phyloP scores from a whole-genome alignment of 306 rosid genomes.

The Vachellia pachyceras region DNA sequence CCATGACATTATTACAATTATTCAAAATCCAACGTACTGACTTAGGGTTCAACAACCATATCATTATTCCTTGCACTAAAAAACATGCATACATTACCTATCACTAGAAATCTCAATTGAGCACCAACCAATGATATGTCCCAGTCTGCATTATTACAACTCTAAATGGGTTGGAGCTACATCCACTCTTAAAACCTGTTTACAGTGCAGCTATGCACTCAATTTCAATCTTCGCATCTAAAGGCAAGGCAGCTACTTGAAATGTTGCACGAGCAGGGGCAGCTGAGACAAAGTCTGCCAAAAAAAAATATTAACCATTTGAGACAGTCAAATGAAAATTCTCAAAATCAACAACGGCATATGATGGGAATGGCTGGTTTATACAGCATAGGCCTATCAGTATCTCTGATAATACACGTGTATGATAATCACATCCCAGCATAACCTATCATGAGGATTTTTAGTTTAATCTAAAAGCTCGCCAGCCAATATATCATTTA shows the following conservation, averaged over 20 bases:
- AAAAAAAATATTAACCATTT: conserved; percentile 29
- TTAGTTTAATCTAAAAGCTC: not conserved
- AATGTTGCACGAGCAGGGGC: conserved; percentile 92
- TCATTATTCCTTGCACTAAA: not conserved
- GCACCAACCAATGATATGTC: not conserved
- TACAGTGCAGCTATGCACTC: conserved; percentile 87
- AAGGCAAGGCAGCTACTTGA: conserved; percentile 90
- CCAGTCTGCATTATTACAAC: conserved; percentile 38
- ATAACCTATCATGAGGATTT: not conserved
- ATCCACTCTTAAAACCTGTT: conserved; percentile 14
- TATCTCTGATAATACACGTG: too few relatives aligned
- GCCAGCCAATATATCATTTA: not conserved
- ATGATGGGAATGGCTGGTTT: not conserved
- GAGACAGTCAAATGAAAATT: conserved; percentile 14
- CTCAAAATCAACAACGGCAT: conserved; percentile 10
- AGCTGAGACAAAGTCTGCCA: conserved; percentile 75
- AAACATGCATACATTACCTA: not conserved
- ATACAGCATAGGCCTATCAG: too few relatives aligned
- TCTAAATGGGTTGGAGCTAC: not conserved
- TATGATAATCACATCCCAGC: not conserved
- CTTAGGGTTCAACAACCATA: too few relatives aligned
- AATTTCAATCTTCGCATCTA: conserved; percentile 93
- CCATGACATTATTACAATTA: not conserved
- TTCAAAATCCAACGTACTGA: not conserved
- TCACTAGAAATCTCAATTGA: not conserved